Base-by-base conservation (phyloP, 208 protist genomes). In the Leptomonas seymouri region DNA sequence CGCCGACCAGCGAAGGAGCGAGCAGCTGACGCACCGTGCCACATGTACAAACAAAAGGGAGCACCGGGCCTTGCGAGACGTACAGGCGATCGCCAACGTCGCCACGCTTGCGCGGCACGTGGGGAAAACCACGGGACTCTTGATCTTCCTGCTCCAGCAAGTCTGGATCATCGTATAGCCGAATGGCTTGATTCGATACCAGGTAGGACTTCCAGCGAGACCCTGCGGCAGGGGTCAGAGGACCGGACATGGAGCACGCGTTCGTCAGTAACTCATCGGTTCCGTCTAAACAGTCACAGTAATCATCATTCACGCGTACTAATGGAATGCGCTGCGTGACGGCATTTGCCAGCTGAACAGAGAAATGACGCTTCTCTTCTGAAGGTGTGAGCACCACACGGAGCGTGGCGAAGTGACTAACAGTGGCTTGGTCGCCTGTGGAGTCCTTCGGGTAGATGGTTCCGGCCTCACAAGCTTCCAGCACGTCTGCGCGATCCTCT, bases 211-310 rank as follows among this genome's bases (percentile, higher is more conserved):
- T 77, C 85, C 83, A 91, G 9, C 77, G 81, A 7, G 61, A 34
- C 46, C 78, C 71, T 8, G 55, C 73, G 20, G 83, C 72, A 0
- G 85, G 80, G 25, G 72, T 53, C 23, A 78, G 74, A 23, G 71
- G 69, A 30, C 89, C 86, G 31, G 82, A 77, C 84, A 91, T 93
- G 41, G 85, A 91, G 67, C 86, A 95, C 34, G 86, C 89, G 57
- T 77, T 88, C 16, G 89, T 93, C 54, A 86, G 74, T 30, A 88
- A 60, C 72, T 95, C 89, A 56, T 95, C 86, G 0, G 82, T 90
- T 8, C 86, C 89, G 59, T 95, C 89, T 4, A 87, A 30, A 68
- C 86, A 95, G 70, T 95, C 89, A 77, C 89, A 95, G 78, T 95
- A 95, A 73, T 95, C 85, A 64, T 93, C 89, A 73, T 91, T 88